phyloP scores from a whole-genome alignment of 129 eudicot species.

The Ambrosia artemisiifolia region DNA sequence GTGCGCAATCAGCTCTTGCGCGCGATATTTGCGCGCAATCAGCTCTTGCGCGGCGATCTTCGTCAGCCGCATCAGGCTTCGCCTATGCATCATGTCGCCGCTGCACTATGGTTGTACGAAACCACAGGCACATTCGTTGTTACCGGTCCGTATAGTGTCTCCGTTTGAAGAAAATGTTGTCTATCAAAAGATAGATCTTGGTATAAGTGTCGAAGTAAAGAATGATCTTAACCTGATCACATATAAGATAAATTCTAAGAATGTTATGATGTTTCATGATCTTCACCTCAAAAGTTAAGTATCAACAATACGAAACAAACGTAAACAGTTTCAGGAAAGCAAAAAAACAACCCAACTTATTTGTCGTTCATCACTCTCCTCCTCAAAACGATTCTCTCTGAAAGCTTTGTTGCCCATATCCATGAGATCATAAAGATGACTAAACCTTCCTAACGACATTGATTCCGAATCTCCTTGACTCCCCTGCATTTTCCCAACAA shows the following conservation, averaged over 20 bases:
- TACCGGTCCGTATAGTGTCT: no score
- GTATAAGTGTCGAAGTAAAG: no score
- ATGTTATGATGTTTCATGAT: neutral
- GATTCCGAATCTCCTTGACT: constrained; percentile 48
- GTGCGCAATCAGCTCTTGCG: no score
- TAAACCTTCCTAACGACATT: constrained; percentile 63
- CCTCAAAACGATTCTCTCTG: constrained; percentile 61
- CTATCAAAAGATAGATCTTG: no score
- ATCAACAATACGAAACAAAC: neutral
- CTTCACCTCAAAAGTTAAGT: neutral
- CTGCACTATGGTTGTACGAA: no score
- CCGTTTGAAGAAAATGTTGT: no score
- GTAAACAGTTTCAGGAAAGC: neutral
- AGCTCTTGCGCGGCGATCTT: no score
- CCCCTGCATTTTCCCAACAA: constrained; percentile 43
- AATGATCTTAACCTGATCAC: no score
- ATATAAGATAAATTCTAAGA: neutral
- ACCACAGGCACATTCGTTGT: no score
- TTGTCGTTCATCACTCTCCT: constrained; percentile 40
- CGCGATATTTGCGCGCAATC: no score
- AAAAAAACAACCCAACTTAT: neutral
- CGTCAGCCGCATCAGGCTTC: no score
- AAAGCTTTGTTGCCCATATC: constrained; percentile 77
- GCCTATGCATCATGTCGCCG: no score
- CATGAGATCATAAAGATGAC: constrained; percentile 67